These are phyloP conservation scores for Pythium insidiosum DNA, from an alignment of 352 stramenopile species.

Conservation along the genomic window DNA sequence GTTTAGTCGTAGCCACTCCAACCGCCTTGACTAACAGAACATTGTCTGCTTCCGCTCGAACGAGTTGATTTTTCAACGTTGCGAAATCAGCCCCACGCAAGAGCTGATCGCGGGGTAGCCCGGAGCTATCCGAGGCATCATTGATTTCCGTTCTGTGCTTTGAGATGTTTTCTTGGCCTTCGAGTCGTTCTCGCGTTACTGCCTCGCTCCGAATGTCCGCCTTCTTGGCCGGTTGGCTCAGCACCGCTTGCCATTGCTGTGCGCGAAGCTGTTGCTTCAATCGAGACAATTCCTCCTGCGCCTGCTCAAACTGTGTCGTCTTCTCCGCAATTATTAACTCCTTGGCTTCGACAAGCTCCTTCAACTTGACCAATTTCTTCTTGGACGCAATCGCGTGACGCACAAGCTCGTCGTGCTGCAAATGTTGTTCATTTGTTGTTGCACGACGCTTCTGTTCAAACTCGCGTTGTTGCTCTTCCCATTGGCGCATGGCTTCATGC, in stretches of 20 bases:
- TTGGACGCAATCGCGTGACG: conserved; percentile 37
- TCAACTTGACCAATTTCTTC: conserved; percentile 48
- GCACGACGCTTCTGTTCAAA: conserved; percentile 14
- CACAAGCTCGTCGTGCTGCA: conserved; percentile 12
- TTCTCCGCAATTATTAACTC: conserved; percentile 26
- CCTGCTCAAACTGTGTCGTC: conserved; percentile 17
- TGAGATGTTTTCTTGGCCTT: too few species aligned
- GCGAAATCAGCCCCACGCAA: conserved; percentile 33
- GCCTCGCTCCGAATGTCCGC: neutral
- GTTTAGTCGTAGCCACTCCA: conserved; percentile 39
- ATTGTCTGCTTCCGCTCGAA: conserved; percentile 51
- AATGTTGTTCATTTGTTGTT: neutral
- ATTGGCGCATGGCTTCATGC: conserved; percentile 9
- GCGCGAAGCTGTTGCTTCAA: conserved; percentile 24
- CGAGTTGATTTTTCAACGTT: conserved; percentile 48
- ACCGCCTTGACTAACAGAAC: conserved; percentile 57
- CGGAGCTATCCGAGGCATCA: too few species aligned
- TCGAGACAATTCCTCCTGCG: conserved; percentile 18
- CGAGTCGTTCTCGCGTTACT: conserved; percentile 11
- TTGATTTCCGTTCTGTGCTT: too few species aligned
- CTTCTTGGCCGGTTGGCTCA: neutral
- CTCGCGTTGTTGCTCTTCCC: conserved; percentile 17
- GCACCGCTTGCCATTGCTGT: conserved; percentile 3
- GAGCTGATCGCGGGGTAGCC: too few species aligned
- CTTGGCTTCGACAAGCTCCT: conserved; percentile 32